Evolutionary conservation across 2,329 filamentous ascomycete species (phyloP).

Genomic region (Taxawa tesnikishii): DNA sequence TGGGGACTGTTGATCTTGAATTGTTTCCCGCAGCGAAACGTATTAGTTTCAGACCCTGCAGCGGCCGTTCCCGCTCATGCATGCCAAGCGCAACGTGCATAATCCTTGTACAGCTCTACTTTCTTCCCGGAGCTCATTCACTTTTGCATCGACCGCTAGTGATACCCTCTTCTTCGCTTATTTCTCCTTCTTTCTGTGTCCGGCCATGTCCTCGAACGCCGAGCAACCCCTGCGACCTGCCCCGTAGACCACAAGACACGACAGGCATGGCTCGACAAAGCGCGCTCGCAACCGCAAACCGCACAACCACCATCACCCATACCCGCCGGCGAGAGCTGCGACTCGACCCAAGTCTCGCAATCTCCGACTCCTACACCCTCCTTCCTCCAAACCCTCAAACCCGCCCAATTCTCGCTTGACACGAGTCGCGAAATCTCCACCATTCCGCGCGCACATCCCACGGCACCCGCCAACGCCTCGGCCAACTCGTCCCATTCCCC

Average conservation of each 20-base stretch:
- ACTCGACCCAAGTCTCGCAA: constrained; percentile 2
- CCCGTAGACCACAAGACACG: constrained; percentile 87
- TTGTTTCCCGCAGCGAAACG: too few relatives aligned
- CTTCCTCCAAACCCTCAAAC: constrained; percentile 18
- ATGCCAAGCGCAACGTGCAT: too few relatives aligned
- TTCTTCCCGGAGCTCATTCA: too few relatives aligned
- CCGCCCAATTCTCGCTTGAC: constrained; percentile 36
- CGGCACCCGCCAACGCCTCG: constrained; percentile 23
- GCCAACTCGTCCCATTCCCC: constrained; percentile 21
- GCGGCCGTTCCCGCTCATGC: too few relatives aligned
- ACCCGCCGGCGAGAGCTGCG: background rate
- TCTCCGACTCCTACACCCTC: constrained; percentile 11
- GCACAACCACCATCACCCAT: constrained; percentile 14
- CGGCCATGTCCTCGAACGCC: background rate
- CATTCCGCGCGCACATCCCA: constrained; percentile 46
- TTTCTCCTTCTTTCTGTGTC: too few relatives aligned
- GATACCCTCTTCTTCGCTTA: too few relatives aligned
- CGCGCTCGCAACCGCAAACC: constrained; percentile 20
- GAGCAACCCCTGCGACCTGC: constrained; percentile 37
- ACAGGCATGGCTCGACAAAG: constrained; percentile 67
- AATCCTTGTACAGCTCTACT: too few relatives aligned
- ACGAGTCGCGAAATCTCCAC: constrained; percentile 63
- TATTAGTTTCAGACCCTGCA: too few relatives aligned
- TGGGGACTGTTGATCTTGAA: too few relatives aligned
- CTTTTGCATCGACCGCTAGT: too few relatives aligned